Evolutionary conservation across 1,284 basidiomycete species (phyloP), one percentile per base, ranked within the genome.

Genomic region (Volvariella volvacea): DNA sequence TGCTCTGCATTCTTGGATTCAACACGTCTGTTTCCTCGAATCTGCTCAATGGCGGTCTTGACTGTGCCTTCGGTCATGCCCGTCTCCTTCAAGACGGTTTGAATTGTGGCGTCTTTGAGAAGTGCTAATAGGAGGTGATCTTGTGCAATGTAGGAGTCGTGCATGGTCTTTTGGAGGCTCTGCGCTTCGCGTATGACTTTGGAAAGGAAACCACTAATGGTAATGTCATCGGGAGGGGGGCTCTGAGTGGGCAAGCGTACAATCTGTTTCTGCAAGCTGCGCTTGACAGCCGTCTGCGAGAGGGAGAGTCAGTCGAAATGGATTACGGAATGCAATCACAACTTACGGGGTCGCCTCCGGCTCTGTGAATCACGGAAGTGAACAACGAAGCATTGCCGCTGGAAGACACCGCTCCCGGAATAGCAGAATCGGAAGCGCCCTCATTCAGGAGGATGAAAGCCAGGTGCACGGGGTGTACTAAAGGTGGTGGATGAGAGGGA

Each of bases 71-170:
- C 80, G 0, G 79, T 90, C 9, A 92, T 71, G 12, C 75, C 74
- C 3, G 78, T 74, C 49, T 92, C 88, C 60, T 90, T 92, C 52
- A 95, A 65, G 6, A 89, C 61, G 25, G 71, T 60, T 7, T 72
- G 59, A 48, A 94, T 78, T 2, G 75, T 73, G 1, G 78, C 48
- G 50, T 93, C 88, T 52, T 88, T 83, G 50, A 90, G 59, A 40
- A 93, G 74, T 1, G 88, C 91, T 38, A 88, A 71, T 19, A 90
- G 62, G 22, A 91, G 64, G 57, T 89, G 87, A 54, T 98, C 94
- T 61, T 96, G 88, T 0, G 94, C 93, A 49, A 98, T 88, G 64
- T 87, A 97, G 4, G 87, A 83, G 63, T 97, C 95, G 60, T 92
- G 88, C 86, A 89, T 89, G 7, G 81, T 87, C 64, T 92, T 92